A percentile compares a stretch with the other conserved stretches of the same genome.
Conservation (phyloP, 495 filamentous ascomycete species). For the Lentithecium fluviatile region DNA sequence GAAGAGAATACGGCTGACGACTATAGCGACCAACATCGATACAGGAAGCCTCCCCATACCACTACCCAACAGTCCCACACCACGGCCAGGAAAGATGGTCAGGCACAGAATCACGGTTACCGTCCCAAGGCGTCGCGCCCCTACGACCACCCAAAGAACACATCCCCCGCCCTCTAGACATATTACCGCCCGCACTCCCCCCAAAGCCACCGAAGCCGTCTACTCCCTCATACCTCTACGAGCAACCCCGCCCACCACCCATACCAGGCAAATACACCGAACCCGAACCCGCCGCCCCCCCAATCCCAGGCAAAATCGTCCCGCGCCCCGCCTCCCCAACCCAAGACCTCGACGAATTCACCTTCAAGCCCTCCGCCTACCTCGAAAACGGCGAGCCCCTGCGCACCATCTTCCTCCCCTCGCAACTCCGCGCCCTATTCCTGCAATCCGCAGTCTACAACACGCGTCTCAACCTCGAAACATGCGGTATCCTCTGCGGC, state of each 20-base stretch:
- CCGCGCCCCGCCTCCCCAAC: slow-evolving; percentile 12
- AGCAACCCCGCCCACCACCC: slow-evolving; percentile 50
- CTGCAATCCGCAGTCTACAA: slow-evolving; percentile 69
- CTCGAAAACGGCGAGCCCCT: slow-evolving; percentile 85
- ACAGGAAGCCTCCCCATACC: slow-evolving; percentile 23
- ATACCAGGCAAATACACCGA: slow-evolving; percentile 40
- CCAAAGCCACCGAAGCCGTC: slow-evolving; percentile 37
- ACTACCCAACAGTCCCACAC: slow-evolving; percentile 35
- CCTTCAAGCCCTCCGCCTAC: slow-evolving; percentile 82
- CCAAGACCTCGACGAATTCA: slow-evolving; percentile 51
- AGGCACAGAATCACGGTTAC: slow-evolving; percentile 5
- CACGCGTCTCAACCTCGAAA: slow-evolving; percentile 80
- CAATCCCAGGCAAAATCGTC: slow-evolving; percentile 42
- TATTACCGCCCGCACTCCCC: slow-evolving; percentile 32
- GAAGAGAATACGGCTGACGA: background rate
- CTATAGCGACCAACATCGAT: slow-evolving; percentile 21
- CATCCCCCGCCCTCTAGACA: slow-evolving; percentile 11
- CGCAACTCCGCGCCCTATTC: slow-evolving; percentile 68
- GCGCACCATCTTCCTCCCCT: slow-evolving; percentile 82
- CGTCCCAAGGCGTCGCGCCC: slow-evolving; percentile 8
- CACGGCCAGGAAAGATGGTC: slow-evolving; percentile 21
- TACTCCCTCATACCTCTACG: slow-evolving; percentile 6
- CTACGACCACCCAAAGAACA: slow-evolving; percentile 24
- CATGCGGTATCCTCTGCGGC: slow-evolving; percentile 90
- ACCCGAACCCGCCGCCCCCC: slow-evolving; percentile 22